Conservation (phyloP, 495 filamentous ascomycete genomes). For the Penicillium pulvis region DNA sequence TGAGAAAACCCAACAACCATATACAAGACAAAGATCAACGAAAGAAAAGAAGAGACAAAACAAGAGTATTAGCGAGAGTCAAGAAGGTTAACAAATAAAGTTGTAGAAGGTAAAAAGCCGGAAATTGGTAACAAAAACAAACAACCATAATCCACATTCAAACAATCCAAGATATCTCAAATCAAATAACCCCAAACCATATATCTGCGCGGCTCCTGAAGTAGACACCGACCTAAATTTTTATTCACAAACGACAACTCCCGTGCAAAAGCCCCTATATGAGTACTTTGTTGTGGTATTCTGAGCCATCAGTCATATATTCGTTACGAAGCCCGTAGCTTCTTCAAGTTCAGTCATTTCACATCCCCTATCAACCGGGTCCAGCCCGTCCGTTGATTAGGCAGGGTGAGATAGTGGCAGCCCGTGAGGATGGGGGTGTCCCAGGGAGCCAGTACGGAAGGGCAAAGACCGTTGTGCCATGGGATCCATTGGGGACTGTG, state of each 20-base stretch:
- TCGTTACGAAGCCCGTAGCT: conserved; percentile 23
- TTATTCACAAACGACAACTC: conserved; percentile 28
- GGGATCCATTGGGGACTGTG: conserved; percentile 32
- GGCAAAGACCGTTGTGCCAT: conserved; percentile 21
- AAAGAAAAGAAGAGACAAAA: not conserved
- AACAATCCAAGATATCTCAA: conserved; percentile 17
- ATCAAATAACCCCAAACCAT: conserved; percentile 10
- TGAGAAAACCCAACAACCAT: conserved; percentile 12
- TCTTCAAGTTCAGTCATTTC: conserved; percentile 6
- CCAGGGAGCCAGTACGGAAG: conserved; percentile 40
- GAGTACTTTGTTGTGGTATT: conserved; percentile 22
- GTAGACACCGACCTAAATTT: conserved; percentile 21
- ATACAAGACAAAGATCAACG: conserved; percentile 15
- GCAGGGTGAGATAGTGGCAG: conserved; percentile 27
- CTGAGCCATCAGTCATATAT: conserved; percentile 32
- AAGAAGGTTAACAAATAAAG: conserved; percentile 14
- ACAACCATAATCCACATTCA: conserved; percentile 4
- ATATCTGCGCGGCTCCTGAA: conserved; percentile 18
- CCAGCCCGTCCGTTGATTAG: conserved; percentile 27
- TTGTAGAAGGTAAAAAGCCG: conserved; percentile 11
- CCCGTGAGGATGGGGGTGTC: conserved; percentile 36
- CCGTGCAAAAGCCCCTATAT: conserved; percentile 20
- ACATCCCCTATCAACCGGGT: conserved; percentile 19
- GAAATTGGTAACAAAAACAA: conserved; percentile 8
- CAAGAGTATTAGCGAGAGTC: conserved; percentile 23